Evolutionary conservation across 164 flowering plant species (phyloP).

Genomic region (Nelumbo lutea): DNA sequence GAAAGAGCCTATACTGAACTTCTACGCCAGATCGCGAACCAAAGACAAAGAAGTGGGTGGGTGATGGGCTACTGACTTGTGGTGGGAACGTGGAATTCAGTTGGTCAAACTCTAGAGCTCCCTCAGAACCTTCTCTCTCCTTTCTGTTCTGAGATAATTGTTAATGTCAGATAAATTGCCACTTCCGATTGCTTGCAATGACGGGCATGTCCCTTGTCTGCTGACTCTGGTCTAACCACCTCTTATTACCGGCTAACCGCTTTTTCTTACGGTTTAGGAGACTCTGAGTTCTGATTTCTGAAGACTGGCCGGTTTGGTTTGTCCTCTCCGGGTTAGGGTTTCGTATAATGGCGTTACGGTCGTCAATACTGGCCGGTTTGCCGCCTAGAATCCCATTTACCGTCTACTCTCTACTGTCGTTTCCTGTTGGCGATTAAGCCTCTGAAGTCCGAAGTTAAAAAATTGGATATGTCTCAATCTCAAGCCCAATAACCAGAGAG

Average conservation of each 20-base stretch:
- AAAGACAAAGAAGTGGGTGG: too few species aligned
- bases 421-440: neutral
- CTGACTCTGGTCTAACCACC: neutral
- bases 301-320: too few species aligned
- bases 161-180: neutral
- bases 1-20: neutral
- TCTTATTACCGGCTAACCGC: too few species aligned
- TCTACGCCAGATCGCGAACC: neutral
- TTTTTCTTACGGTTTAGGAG: too few species aligned
- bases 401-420: neutral
- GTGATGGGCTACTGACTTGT: neutral
- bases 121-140: neutral
- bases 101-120: conserved; percentile 1
- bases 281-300: too few species aligned
- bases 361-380: conserved; percentile 5
- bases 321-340: neutral
- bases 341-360: neutral
- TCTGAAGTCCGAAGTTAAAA: neutral
- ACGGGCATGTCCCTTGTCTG: neutral
- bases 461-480: conserved; percentile 14
- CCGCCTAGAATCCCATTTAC: neutral
- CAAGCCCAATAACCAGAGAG: conserved; percentile 34
- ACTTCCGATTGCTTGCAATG: neutral
- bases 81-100: neutral
- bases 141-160: neutral